A percentile compares a stretch with the other conserved stretches of the same genome.
Evolutionary conservation across 768 basidiomycete species (phyloP).

Genomic region (Lentinula aciculospora): DNA sequence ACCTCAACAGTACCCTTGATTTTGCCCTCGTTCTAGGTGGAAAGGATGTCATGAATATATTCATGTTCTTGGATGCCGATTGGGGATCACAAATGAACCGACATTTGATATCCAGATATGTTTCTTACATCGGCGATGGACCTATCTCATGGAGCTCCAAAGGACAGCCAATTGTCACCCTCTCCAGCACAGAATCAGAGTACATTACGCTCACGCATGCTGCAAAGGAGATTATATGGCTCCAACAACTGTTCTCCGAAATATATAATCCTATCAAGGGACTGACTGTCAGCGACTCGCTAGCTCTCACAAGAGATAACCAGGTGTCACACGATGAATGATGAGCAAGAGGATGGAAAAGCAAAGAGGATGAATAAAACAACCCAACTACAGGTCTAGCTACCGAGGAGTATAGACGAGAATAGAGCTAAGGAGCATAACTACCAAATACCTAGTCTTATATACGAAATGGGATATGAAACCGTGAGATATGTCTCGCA

Average conservation of each 20-base stretch:
- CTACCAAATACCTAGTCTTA: too few species aligned
- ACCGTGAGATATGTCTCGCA: too few species aligned
- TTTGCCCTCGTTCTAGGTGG: conserved; percentile 6
- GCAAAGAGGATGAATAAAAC: too few species aligned
- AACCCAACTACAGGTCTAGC: too few species aligned
- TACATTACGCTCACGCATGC: conserved; percentile 26
- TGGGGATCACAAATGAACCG: conserved; percentile 15
- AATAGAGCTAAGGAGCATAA: too few species aligned
- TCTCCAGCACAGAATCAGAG: conserved; percentile 29
- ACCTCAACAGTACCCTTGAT: conserved; percentile 13
- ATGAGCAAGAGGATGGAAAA: too few species aligned
- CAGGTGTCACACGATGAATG: too few species aligned
- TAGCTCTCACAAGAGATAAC: too few species aligned
- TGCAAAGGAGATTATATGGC: conserved; percentile 16
- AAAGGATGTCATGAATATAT: background rate
- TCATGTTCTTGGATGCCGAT: conserved; percentile 12
- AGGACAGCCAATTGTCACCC: conserved; percentile 25
- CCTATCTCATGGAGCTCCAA: conserved; percentile 26
- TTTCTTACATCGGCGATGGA: conserved; percentile 20
- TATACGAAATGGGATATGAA: too few species aligned
- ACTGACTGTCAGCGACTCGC: too few species aligned
- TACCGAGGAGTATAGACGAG: too few species aligned
- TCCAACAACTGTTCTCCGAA: conserved; percentile 9
- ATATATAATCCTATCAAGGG: too few species aligned
- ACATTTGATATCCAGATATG: conserved; percentile 25